phyloP scores from a whole-genome alignment of 192 early-diverging fungal genomes.

The Coemansia sp. region DNA sequence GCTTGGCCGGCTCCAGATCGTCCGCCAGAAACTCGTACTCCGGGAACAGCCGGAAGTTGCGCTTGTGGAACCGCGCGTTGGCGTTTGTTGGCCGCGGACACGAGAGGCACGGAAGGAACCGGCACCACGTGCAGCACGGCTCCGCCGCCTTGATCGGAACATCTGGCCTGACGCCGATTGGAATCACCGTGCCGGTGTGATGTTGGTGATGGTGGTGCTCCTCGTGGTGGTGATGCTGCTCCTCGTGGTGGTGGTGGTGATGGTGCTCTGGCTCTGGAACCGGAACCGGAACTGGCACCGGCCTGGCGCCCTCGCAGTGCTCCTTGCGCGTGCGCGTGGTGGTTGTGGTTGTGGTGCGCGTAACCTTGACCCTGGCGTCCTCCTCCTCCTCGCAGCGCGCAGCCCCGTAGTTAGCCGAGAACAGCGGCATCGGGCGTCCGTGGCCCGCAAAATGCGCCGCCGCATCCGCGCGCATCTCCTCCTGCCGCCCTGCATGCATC shows the following conservation, averaged over 20 bases:
- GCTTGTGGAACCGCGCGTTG: conserved; percentile 46
- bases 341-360: conserved; percentile 43
- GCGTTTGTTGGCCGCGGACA: conserved; percentile 50
- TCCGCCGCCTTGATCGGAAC: conserved; percentile 24
- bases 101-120: conserved; percentile 46
- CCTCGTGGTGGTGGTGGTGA: conserved; percentile 1
- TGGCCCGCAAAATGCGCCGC: conserved; percentile 30
- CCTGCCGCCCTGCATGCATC: conserved; percentile 33
- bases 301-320: conserved; percentile 5
- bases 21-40: conserved; percentile 55
- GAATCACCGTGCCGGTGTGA: conserved; percentile 24
- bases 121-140: conserved; percentile 54
- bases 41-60: conserved; percentile 47
- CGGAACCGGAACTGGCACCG: conserved; percentile 2
- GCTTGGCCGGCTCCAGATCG: conserved; percentile 19
- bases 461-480: conserved; percentile 33
- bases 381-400: conserved; percentile 17
- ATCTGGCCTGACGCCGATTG: conserved; percentile 32
- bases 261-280: conserved; percentile 8
- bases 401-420: conserved; percentile 17
- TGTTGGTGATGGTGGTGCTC: conserved; percentile 14
- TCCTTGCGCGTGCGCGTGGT: conserved; percentile 26
- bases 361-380: conserved; percentile 29
- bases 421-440: conserved; percentile 32
- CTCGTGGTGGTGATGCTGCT: conserved; percentile 10